These are phyloP conservation scores for Colletotrichum tofieldiae DNA, from an alignment of 2,329 filamentous ascomycete species.

Conservation along the genomic window DNA sequence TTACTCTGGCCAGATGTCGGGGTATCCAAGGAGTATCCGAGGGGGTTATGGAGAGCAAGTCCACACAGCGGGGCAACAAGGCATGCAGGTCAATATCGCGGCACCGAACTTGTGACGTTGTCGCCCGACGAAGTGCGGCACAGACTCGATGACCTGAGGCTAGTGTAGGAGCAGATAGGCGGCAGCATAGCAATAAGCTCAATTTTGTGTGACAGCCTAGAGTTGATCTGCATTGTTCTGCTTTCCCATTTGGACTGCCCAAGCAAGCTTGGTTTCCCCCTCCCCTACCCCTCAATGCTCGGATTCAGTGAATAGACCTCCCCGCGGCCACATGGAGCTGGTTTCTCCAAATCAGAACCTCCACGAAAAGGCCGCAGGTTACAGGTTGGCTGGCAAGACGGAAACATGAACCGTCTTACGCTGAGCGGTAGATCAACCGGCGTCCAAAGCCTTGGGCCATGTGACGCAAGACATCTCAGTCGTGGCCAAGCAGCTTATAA, in stretches of 20 bases:
- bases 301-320: not conserved
- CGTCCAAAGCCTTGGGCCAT: not conserved
- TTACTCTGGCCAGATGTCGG: not conserved
- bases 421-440: not conserved
- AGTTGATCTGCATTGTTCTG: conserved; percentile 25
- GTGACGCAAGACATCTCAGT: not conserved
- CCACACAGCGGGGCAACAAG: conserved; percentile 24
- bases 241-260: conserved; percentile 1
- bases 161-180: conserved; percentile 15
- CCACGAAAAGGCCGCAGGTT: not conserved
- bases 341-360: not conserved
- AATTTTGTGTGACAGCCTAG: conserved; percentile 32
- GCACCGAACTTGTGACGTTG: conserved; percentile 29
- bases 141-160: conserved; percentile 26
- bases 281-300: conserved; percentile 12
- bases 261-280: conserved; percentile 14
- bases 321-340: not conserved
- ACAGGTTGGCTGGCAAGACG: not conserved
- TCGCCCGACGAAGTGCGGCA: conserved; percentile 27
- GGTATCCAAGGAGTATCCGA: not conserved
- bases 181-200: conserved; percentile 19
- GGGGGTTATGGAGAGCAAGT: conserved; percentile 14
- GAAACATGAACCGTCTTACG: not conserved
- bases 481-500: not conserved
- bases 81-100: conserved; percentile 21